Evolutionary conservation across 2,329 filamentous ascomycete genomes (phyloP).

Genomic region (Aspergillus alliaceus): DNA sequence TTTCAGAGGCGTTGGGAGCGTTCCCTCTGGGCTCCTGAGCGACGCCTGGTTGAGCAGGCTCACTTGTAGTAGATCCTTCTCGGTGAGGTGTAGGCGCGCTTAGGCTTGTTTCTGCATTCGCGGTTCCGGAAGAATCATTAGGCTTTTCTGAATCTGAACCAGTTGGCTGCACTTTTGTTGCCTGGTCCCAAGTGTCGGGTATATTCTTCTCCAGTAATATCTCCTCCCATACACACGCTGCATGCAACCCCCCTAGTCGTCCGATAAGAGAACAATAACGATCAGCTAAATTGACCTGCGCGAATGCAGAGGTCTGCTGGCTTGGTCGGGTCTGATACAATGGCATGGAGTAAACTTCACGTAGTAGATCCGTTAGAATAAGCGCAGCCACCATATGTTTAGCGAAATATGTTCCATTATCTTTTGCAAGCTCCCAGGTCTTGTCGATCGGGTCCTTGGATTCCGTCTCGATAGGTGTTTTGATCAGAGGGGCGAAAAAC

Average conservation of each 20-base stretch:
- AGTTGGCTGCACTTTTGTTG: conserved; percentile 43
- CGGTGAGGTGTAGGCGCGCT: conserved; percentile 24
- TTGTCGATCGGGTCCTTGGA: conserved; percentile 19
- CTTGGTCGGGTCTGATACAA: conserved; percentile 64
- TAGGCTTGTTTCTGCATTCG: conserved; percentile 21
- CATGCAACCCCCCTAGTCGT: conserved; percentile 74
- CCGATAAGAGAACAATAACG: conserved; percentile 74
- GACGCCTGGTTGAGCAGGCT: conserved; percentile 16
- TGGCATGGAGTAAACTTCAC: conserved; percentile 67
- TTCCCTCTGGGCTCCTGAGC: conserved; percentile 19
- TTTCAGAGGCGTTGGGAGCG: conserved; percentile 26
- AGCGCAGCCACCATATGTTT: conserved; percentile 78
- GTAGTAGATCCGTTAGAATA: conserved; percentile 72
- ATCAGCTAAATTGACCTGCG: conserved; percentile 78
- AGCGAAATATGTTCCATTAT: conserved; percentile 71
- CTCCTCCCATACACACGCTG: conserved; percentile 81
- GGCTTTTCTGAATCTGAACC: conserved; percentile 41
- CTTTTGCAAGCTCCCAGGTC: conserved; percentile 38
- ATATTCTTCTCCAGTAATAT: conserved; percentile 72
- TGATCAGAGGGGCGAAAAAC: conserved; percentile 70
- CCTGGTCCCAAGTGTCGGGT: conserved; percentile 59
- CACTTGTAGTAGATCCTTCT: conserved; percentile 21
- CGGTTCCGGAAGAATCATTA: conserved; percentile 34
- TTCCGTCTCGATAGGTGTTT: conserved; percentile 21
- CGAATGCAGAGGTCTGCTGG: conserved; percentile 64